Evolutionary conservation across 352 stramenopile species (phyloP), one percentile per base, ranked within the genome.

Genomic region (Phytopythium oedochilum): DNA sequence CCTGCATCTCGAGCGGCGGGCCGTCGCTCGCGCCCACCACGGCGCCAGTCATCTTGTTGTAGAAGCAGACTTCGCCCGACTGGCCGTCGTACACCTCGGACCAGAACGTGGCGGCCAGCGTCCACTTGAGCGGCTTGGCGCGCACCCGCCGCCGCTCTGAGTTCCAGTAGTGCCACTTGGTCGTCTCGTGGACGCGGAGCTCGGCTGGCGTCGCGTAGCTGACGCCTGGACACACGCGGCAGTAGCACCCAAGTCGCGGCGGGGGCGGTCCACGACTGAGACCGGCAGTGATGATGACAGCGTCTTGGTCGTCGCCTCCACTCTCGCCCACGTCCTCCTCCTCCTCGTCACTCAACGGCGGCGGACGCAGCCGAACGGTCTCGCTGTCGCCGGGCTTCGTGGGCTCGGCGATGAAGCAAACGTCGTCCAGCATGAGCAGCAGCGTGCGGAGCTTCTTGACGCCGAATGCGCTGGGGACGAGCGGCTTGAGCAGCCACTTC

Each of bases 101-200:
- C 83, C 83, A 93, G 44, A 73, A 90, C n/a, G 66, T 79, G 34
- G 76, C 73, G 31, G 71, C 68, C 23, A 89, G 43, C 34, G 75
- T 89, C 64, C 68, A 91, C 40, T 75, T 78, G 12, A 40, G 68
- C 7, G 74, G 70, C 44, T 67, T 53, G 9, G 64, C 61, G 28
- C 66, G 70, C 47, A 74, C 56, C 10, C 44, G 49, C 20, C 88
- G 78, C 8, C 75, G 66, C 36, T 60, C 9, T 11, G 77, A 20
- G 50, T 93, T 93, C 78, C 76, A 89, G n/a, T 56, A 70, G 48
- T 93, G 83, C 83, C 83, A 93, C 56, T 88, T 86, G n/a, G 80
- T 89, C 34, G 67, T 63, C 53, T 89, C 77, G 55, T 92, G 83
- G 10, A 71, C 74, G 28, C 57, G 52, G 6, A 93, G 63, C 46